Percentiles rank a stretch among this genome's conserved stretches.
Conservation (phyloP, 495 filamentous ascomycete species). For the Trichocladium uniseriatum region DNA sequence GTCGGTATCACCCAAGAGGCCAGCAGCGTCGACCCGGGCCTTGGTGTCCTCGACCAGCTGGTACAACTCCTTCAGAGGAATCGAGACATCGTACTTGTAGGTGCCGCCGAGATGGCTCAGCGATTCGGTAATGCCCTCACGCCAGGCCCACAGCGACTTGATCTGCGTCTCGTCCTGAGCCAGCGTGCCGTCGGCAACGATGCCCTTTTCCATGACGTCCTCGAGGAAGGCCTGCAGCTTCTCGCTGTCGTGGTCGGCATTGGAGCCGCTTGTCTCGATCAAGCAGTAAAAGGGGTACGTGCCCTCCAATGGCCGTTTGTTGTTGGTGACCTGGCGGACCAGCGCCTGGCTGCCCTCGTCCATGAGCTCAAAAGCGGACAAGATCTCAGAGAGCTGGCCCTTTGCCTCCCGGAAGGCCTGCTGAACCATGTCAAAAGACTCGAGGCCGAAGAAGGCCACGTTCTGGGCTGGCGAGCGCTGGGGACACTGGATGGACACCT, state of each 20-base stretch:
- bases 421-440: conserved; percentile 78
- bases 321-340: conserved; percentile 62
- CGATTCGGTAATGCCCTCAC: conserved; percentile 84
- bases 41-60: conserved; percentile 74
- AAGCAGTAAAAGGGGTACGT: conserved; percentile 91
- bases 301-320: conserved; percentile 68
- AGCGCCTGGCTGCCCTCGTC: conserved; percentile 70
- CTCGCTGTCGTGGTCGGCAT: conserved; percentile 81
- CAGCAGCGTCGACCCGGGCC: conserved; percentile 57
- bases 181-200: conserved; percentile 78
- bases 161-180: conserved; percentile 90
- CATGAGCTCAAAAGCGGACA: conserved; percentile 97
- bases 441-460: conserved; percentile 80
- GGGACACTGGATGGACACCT: conserved; percentile 78
- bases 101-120: conserved; percentile 86
- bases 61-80: conserved; percentile 83
- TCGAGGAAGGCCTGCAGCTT: conserved; percentile 86
- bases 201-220: conserved; percentile 72
- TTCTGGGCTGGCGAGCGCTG: conserved; percentile 76
- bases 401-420: conserved; percentile 79
- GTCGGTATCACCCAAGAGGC: conserved; percentile 69
- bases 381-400: conserved; percentile 79
- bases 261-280: conserved; percentile 90
- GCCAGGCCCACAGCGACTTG: conserved; percentile 77
- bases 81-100: conserved; percentile 97